These are phyloP conservation scores for Harrya chromipes DNA, from an alignment of 768 basidiomycete species.

Conservation along the genomic window DNA sequence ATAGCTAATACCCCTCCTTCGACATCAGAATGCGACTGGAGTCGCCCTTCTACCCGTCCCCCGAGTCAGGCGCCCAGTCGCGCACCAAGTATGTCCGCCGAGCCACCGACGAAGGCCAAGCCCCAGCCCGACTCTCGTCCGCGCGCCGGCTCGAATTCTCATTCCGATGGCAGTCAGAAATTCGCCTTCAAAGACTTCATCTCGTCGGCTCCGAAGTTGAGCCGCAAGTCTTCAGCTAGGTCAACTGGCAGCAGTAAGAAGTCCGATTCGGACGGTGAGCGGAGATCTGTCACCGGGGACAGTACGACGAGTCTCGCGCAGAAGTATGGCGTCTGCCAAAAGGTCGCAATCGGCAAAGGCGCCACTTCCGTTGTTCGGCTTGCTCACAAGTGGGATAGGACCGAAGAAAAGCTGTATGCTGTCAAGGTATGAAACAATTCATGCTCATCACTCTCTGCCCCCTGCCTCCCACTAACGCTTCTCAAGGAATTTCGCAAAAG, in stretches of 20 bases:
- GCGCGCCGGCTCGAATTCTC: conserved; percentile 45
- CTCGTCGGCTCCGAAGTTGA: conserved; percentile 68
- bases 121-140: conserved; percentile 28
- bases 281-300: conserved; percentile 46
- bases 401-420: conserved; percentile 95
- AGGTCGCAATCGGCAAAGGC: conserved; percentile 95
- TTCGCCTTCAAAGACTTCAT: conserved; percentile 86
- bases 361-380: conserved; percentile 97
- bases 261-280: conserved; percentile 62
- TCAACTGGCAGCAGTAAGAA: conserved; percentile 61
- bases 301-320: conserved; percentile 61
- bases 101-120: conserved; percentile 30
- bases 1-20: conserved; percentile 49
- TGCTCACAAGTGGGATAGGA: conserved; percentile 98
- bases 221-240: conserved; percentile 66
- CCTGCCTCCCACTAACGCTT: not conserved
- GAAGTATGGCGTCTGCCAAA: conserved; percentile 97
- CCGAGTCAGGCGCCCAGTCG: conserved; percentile 53
- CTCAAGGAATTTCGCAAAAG: conserved; percentile 94
- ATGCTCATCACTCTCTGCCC: not conserved
- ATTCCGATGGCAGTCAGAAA: conserved; percentile 61
- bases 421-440: conserved; percentile 72
- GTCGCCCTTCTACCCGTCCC: conserved; percentile 58
- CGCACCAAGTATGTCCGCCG: conserved; percentile 34
- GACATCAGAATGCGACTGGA: conserved; percentile 57